Percentiles rank a stretch among this genome's conserved stretches.
These are phyloP conservation scores for Candida nemodendra DNA, from an alignment of 805 yeast genomes.

Conservation along the genomic window DNA sequence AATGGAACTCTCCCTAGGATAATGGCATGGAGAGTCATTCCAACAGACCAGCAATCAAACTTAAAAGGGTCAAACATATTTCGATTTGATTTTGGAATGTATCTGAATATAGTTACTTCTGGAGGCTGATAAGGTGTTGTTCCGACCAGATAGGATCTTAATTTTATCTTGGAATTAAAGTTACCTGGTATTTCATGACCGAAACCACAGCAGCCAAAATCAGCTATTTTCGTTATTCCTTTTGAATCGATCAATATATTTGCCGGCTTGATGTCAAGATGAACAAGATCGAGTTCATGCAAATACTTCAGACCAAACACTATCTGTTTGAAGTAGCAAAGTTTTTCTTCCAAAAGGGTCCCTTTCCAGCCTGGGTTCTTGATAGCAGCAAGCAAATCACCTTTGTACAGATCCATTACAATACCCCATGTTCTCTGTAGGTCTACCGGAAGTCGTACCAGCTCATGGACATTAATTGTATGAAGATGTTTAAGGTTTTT, in stretches of 20 bases:
- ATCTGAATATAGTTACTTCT: slow-evolving; percentile 58
- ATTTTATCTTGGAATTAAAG: slow-evolving; percentile 39
- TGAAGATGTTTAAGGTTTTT: slow-evolving; percentile 55
- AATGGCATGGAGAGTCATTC: slow-evolving; percentile 62
- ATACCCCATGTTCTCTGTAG: slow-evolving; percentile 76
- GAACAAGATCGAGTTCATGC: slow-evolving; percentile 67
- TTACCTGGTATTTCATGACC: slow-evolving; percentile 57
- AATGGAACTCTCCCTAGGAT: slow-evolving; percentile 63
- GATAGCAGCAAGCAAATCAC: slow-evolving; percentile 60
- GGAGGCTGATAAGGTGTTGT: slow-evolving; percentile 84
- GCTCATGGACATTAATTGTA: slow-evolving; percentile 52
- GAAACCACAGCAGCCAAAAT: slow-evolving; percentile 72
- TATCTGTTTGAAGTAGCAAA: slow-evolving; percentile 69
- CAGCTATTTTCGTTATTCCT: slow-evolving; percentile 68
- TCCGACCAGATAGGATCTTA: slow-evolving; percentile 54
- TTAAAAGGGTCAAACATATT: slow-evolving; percentile 52
- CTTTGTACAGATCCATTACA: slow-evolving; percentile 60
- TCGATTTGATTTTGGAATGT: slow-evolving; percentile 23
- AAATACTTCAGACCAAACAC: slow-evolving; percentile 58
- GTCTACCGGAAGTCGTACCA: slow-evolving; percentile 57
- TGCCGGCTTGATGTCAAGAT: slow-evolving; percentile 75
- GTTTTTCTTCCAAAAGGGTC: slow-evolving; percentile 48
- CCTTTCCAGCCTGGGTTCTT: slow-evolving; percentile 58
- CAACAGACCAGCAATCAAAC: slow-evolving; percentile 74
- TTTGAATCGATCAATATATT: slow-evolving; percentile 57